Evolutionary conservation across 2,329 filamentous ascomycete genomes (phyloP), one percentile per base, ranked within the genome.

Genomic region (Zymoseptoria ardabiliae): DNA sequence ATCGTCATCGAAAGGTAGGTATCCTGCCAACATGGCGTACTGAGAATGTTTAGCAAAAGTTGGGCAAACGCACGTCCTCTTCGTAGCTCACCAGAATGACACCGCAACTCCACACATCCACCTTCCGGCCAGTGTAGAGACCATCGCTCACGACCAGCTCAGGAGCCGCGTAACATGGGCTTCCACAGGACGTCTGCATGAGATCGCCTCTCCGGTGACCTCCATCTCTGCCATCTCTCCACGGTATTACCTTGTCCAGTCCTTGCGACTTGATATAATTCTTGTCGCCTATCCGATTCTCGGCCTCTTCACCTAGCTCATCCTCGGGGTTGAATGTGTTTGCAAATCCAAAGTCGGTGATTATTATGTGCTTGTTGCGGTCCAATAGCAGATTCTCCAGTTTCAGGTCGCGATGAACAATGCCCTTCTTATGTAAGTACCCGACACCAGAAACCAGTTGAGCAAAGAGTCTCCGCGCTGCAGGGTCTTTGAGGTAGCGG

Each of bases 151-250:
- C 94, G 13, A 99, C 94, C 57, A 99, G 81, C 77, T 99, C 94
- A 4, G 94, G 94, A 13, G 94, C 94, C 54, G 94, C 94, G 75
- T 99, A 99, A 72, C 94, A 99, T 7, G 94, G 94, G 75, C 93
- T 97, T 65, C 94, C 94, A 74, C 94, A 99, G 74, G 94, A 97
- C 10, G 94, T 99, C 76, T 97, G 93, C 94, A 99, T 99, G 70
- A 99, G 78, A 77, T 99, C 94, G 45, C 94, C 94, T 69, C 91
- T 86, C 62, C 93, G 84, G 69, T 85, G 81, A 20, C 63, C 60
- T 30, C 64, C 64, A 49, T 65, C 60, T 22, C 63, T 60, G 13
- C 91, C 91, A 65, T 89, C 89, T 54, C 66, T 62, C 60, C 68
- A 66, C 11, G 84, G 74, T 68, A 90, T 86, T 48, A 89, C 76